phyloP scores from a whole-genome alignment of 169 alveolate genomes.

The Cyclospora cayetanensis region DNA sequence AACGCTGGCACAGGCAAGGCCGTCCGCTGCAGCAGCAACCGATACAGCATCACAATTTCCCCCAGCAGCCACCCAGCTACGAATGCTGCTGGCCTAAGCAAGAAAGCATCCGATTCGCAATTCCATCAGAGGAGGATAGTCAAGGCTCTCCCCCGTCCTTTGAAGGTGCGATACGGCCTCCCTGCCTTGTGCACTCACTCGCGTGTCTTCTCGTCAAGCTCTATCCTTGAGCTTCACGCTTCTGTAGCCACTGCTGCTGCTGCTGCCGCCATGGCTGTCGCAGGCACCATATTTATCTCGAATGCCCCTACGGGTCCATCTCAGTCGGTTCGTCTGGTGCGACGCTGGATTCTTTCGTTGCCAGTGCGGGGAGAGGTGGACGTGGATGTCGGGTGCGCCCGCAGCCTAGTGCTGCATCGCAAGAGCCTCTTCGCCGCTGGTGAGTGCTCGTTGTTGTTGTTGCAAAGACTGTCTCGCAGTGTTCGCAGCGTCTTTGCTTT shows the following conservation, averaged over 20 bases:
- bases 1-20: neutral
- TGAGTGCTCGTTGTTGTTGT: neutral
- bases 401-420: slow-evolving; percentile 25
- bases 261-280: neutral
- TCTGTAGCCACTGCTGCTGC: neutral
- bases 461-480: neutral
- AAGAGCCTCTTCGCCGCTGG: slow-evolving; percentile 54
- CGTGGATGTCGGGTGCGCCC: slow-evolving; percentile 37
- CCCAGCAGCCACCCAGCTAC: neutral
- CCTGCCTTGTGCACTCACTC: too few relatives aligned
- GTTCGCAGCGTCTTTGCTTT: neutral
- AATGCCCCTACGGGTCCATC: neutral
- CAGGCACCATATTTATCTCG: slow-evolving; percentile 29
- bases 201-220: too few relatives aligned
- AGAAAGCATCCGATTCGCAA: neutral
- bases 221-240: neutral
- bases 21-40: neutral
- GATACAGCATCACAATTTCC: neutral
- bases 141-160: neutral
- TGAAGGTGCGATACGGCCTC: neutral
- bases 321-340: neutral
- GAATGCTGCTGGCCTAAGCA: neutral
- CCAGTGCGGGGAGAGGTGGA: slow-evolving; percentile 49
- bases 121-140: neutral
- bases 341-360: slow-evolving; percentile 63